Conservation (phyloP, 1,139 yeast genomes). For the Yamadazyma diospyri region DNA sequence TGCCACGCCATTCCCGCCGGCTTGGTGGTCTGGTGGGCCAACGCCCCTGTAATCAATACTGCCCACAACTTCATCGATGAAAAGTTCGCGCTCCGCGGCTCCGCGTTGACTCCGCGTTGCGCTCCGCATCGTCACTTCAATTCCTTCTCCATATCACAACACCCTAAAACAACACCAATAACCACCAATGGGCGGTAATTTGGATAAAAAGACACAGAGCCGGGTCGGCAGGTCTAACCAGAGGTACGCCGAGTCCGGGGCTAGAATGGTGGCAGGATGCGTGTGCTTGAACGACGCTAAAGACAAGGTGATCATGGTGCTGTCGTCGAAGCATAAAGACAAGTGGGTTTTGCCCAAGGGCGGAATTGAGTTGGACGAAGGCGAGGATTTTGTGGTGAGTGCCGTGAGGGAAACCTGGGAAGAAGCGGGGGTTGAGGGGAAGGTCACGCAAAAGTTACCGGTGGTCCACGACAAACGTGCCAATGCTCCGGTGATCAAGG, state of each 20-base stretch:
- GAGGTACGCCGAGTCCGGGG: slow-evolving; percentile 55
- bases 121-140: no score
- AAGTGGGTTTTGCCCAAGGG: slow-evolving; percentile 95
- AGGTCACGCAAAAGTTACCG: slow-evolving; percentile 53
- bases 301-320: slow-evolving; percentile 69
- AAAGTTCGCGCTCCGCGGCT: no score
- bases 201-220: slow-evolving; percentile 14
- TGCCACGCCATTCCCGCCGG: slow-evolving; percentile 66
- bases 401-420: slow-evolving; percentile 97
- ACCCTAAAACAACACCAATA: no score
- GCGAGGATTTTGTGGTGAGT: slow-evolving; percentile 46
- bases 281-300: slow-evolving; percentile 60
- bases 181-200: not conserved
- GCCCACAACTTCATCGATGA: not conserved
- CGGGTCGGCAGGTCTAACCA: slow-evolving; percentile 39
- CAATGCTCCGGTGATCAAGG: slow-evolving; percentile 48
- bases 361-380: slow-evolving; percentile 87
- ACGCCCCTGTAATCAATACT: not conserved
- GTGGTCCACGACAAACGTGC: slow-evolving; percentile 63
- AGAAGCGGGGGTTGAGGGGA: slow-evolving; percentile 87
- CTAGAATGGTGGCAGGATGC: slow-evolving; percentile 90
- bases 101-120: no score
- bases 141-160: no score
- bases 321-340: slow-evolving; percentile 62
- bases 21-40: slow-evolving; percentile 14